Percentiles rank a stretch among this genome's conserved stretches.
Evolutionary conservation across 169 alveolate species (phyloP).

Genomic region (Babesia gibsoni): DNA sequence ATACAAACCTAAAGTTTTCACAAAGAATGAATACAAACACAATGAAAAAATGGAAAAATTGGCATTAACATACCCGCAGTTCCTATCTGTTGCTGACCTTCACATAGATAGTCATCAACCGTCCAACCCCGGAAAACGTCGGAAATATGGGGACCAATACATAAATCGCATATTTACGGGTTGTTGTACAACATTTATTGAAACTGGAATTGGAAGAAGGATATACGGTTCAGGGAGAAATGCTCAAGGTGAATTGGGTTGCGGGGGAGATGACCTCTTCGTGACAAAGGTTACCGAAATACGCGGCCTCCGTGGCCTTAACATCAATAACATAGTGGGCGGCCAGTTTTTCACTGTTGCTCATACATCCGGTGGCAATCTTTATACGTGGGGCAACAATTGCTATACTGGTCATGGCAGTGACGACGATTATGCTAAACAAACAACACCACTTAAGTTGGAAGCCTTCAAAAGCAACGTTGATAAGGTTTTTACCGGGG

Average conservation of each 20-base stretch:
- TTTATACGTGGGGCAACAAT: conserved; percentile 79
- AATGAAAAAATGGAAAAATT: conserved; percentile 8
- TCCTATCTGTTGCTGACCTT: conserved; percentile 21
- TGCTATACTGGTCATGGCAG: conserved; percentile 35
- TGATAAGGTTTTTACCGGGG: conserved; percentile 33
- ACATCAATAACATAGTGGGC: conserved; percentile 71
- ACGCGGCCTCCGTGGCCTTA: conserved; percentile 53
- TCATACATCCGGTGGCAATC: conserved; percentile 67
- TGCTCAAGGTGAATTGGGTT: conserved; percentile 81
- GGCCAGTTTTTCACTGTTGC: conserved; percentile 83
- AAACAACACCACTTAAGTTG: conserved; percentile 27
- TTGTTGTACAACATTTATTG: conserved; percentile 77
- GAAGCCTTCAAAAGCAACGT: conserved; percentile 2
- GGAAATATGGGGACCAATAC: conserved; percentile 49
- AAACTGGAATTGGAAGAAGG: conserved; percentile 56
- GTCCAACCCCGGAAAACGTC: conserved; percentile 14
- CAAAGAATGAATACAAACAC: conserved; percentile 27
- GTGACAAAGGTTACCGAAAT: conserved; percentile 59
- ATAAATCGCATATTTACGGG: conserved; percentile 72
- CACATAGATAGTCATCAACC: neutral
- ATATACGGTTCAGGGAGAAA: conserved; percentile 81
- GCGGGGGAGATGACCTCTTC: conserved; percentile 55
- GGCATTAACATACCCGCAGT: conserved; percentile 59
- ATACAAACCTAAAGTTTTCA: conserved; percentile 17
- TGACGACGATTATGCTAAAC: conserved; percentile 16